Evolutionary conservation across 2,329 filamentous ascomycete species (phyloP).

Genomic region (Fusarium euwallaceae): DNA sequence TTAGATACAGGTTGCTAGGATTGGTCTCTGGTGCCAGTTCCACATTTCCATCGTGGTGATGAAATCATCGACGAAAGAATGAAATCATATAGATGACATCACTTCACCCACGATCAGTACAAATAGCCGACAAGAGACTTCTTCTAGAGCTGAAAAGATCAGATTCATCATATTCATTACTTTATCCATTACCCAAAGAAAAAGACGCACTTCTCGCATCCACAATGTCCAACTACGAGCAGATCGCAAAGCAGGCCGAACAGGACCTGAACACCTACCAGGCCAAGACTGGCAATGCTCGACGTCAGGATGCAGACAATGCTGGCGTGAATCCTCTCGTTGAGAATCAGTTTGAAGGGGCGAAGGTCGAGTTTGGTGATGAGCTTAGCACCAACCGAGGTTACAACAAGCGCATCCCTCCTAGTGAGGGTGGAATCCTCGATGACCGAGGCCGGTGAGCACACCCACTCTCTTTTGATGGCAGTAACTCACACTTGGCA

Average conservation of each 20-base stretch:
- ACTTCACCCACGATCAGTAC: slow-evolving; percentile 17
- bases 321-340: slow-evolving; percentile 58
- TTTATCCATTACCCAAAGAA: neutral
- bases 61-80: slow-evolving; percentile 43
- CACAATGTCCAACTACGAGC: slow-evolving; percentile 53
- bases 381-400: slow-evolving; percentile 61
- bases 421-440: slow-evolving; percentile 59
- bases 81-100: slow-evolving; percentile 47
- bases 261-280: slow-evolving; percentile 62
- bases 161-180: neutral
- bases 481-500: slow-evolving; percentile 40
- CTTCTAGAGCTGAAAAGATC: neutral
- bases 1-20: slow-evolving; percentile 2
- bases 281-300: slow-evolving; percentile 60
- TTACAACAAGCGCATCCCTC: slow-evolving; percentile 61
- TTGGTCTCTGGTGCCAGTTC: slow-evolving; percentile 17
- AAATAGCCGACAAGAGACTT: slow-evolving; percentile 15
- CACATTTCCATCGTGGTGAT: slow-evolving; percentile 37
- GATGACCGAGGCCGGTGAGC: slow-evolving; percentile 61
- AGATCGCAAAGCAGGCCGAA: slow-evolving; percentile 62
- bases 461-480: neutral
- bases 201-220: neutral
- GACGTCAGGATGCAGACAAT: slow-evolving; percentile 55
- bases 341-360: slow-evolving; percentile 57
- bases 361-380: slow-evolving; percentile 52